A percentile compares a stretch with the other conserved stretches of the same genome.
Evolutionary conservation across 768 basidiomycete species (phyloP).

Genomic region (Panus rudis): DNA sequence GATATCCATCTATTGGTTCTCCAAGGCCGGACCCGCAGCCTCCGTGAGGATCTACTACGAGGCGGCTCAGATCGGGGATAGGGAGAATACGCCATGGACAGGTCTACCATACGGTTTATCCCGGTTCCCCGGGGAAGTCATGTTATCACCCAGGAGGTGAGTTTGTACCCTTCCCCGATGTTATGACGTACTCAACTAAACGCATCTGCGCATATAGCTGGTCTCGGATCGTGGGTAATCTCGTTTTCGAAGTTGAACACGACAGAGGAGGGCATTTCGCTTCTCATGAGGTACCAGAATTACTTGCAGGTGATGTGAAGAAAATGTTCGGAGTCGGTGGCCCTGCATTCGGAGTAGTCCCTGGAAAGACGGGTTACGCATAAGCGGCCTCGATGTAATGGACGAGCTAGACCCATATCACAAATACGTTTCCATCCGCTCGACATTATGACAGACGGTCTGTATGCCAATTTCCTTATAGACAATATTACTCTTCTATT

Average conservation of each 20-base stretch:
- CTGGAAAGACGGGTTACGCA: too few relatives aligned
- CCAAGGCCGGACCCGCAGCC: conserved; percentile 26
- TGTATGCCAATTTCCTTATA: too few relatives aligned
- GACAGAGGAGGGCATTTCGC: conserved; percentile 53
- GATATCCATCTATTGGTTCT: conserved; percentile 32
- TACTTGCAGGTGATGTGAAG: conserved; percentile 41
- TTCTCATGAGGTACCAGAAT: conserved; percentile 41
- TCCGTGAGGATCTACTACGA: conserved; percentile 28
- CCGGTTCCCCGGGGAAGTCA: conserved; percentile 24
- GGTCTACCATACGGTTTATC: conserved; percentile 24
- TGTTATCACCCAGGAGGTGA: conserved; percentile 13
- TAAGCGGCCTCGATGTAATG: too few relatives aligned
- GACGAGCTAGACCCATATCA: too few relatives aligned
- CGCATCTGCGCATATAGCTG: conserved; percentile 11
- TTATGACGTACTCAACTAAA: not conserved
- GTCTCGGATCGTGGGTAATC: conserved; percentile 15
- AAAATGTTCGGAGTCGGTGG: conserved; percentile 51
- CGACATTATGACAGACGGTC: too few relatives aligned
- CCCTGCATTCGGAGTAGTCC: too few relatives aligned
- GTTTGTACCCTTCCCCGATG: conserved; percentile 2
- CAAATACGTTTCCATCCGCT: too few relatives aligned
- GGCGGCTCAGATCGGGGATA: not conserved
- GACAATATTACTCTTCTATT: too few relatives aligned
- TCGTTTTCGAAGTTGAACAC: conserved; percentile 44
- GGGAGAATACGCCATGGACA: conserved; percentile 1